phyloP scores from a whole-genome alignment of 805 yeast species.

The Hanseniaspora mollemarum region DNA sequence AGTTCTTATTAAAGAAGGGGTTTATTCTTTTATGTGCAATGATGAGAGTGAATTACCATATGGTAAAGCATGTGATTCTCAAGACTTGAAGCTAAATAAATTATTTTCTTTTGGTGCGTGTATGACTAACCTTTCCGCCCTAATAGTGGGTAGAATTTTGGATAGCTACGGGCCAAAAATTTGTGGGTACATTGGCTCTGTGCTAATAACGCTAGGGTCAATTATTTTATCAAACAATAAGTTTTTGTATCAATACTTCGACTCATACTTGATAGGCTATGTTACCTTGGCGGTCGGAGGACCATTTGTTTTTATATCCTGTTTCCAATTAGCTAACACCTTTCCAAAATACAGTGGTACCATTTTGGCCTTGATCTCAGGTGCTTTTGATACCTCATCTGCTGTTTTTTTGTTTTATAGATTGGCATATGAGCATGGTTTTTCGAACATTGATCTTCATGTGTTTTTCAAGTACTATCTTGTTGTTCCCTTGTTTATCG shows the following conservation, averaged over 20 bases:
- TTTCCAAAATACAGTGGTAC: conserved; percentile 77
- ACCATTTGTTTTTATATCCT: conserved; percentile 82
- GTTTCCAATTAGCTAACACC: conserved; percentile 79
- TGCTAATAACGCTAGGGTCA: conserved; percentile 48
- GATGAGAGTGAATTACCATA: conserved; percentile 14
- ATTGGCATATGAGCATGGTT: conserved; percentile 41
- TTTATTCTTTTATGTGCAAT: conserved; percentile 53
- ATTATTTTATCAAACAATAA: conserved; percentile 18
- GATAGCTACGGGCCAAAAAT: conserved; percentile 73
- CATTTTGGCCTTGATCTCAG: conserved; percentile 70
- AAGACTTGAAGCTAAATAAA: conserved; percentile 69
- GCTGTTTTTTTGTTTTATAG: conserved; percentile 73
- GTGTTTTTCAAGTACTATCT: conserved; percentile 58
- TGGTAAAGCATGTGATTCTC: conserved; percentile 46
- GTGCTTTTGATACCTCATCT: conserved; percentile 90
- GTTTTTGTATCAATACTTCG: conserved; percentile 29
- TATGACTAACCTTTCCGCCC: conserved; percentile 70
- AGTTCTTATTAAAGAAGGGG: conserved; percentile 62
- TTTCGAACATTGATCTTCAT: conserved; percentile 30
- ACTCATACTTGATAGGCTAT: conserved; percentile 67
- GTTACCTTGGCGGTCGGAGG: conserved; percentile 76
- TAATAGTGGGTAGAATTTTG: conserved; percentile 68
- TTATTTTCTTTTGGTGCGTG: conserved; percentile 82
- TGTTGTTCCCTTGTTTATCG: conserved; percentile 66
- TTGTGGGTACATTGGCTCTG: conserved; percentile 64